Evolutionary conservation across 352 stramenopile genomes (phyloP).

Genomic region (Albugo candida): DNA sequence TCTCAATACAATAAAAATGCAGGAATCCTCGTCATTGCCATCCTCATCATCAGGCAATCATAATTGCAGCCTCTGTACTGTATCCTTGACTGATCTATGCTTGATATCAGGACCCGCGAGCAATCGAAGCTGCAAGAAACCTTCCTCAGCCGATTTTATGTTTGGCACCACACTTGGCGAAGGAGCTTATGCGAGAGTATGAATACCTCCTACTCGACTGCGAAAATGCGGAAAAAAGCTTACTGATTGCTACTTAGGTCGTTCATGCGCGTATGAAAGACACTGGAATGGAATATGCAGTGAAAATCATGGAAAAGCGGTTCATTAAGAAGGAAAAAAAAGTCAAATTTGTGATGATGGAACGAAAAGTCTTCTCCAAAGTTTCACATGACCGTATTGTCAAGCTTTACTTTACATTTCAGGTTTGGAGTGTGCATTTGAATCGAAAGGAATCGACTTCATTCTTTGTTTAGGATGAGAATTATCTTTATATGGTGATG

Average conservation of each 20-base stretch:
- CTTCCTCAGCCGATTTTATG: conserved; percentile 75
- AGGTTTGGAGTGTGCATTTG: conserved; percentile 19
- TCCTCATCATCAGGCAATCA: no score
- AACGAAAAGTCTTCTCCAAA: conserved; percentile 81
- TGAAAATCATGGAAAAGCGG: conserved; percentile 86
- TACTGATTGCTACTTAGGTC: conserved; percentile 14
- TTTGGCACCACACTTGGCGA: conserved; percentile 76
- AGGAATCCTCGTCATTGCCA: no score
- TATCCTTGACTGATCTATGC: no score
- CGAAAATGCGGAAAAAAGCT: no score
- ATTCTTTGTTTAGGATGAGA: conserved; percentile 25
- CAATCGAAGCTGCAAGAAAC: conserved; percentile 33
- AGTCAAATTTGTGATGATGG: conserved; percentile 83
- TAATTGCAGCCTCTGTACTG: no score
- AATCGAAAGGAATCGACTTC: neutral
- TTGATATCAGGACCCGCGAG: no score
- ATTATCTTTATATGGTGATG: conserved; percentile 84
- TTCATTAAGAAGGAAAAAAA: conserved; percentile 85
- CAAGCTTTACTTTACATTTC: conserved; percentile 82
- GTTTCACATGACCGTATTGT: conserved; percentile 75
- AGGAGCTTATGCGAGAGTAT: conserved; percentile 64
- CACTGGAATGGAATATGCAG: conserved; percentile 62
- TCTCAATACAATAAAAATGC: no score
- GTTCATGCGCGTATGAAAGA: conserved; percentile 82
- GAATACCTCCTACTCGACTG: neutral